Conservation (phyloP, 371 early-diverging fungal genomes). For the Mortierella sp. region DNA sequence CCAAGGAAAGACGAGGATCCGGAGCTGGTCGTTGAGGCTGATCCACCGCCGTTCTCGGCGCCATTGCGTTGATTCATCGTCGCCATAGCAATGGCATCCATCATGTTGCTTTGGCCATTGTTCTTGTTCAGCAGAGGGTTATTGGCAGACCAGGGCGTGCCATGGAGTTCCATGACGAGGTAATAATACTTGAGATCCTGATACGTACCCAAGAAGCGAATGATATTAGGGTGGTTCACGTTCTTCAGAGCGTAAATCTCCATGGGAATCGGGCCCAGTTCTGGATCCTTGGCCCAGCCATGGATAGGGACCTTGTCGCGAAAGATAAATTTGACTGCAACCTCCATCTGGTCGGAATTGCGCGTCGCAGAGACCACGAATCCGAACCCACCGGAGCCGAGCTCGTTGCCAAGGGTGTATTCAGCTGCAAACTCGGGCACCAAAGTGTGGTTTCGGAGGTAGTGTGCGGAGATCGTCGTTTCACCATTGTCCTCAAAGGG, state of each 20-base stretch:
- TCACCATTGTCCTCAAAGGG: slow-evolving; percentile 7
- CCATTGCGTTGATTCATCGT: slow-evolving; percentile 34
- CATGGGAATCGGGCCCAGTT: slow-evolving; percentile 75
- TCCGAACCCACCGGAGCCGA: slow-evolving; percentile 85
- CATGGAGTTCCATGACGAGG: slow-evolving; percentile 84
- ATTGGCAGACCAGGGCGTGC: slow-evolving; percentile 70
- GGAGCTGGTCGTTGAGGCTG: slow-evolving; percentile 29
- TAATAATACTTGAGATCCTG: slow-evolving; percentile 75
- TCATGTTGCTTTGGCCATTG: slow-evolving; percentile 13
- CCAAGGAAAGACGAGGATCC: slow-evolving; percentile 12
- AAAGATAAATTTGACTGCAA: slow-evolving; percentile 86
- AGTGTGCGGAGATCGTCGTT: slow-evolving; percentile 56
- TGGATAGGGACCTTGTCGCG: slow-evolving; percentile 68
- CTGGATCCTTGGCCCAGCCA: slow-evolving; percentile 68
- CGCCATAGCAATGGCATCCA: slow-evolving; percentile 44
- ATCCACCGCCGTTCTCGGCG: slow-evolving; percentile 9
- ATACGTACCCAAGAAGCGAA: slow-evolving; percentile 72
- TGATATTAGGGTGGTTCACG: slow-evolving; percentile 74
- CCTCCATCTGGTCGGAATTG: slow-evolving; percentile 60
- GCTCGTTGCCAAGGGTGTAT: slow-evolving; percentile 71
- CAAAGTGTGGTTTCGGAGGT: slow-evolving; percentile 56
- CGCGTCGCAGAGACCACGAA: slow-evolving; percentile 75
- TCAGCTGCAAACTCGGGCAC: slow-evolving; percentile 60
- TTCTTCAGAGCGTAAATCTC: slow-evolving; percentile 80
- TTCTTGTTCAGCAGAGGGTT: slow-evolving; percentile 45